These are phyloP conservation scores for Erysiphe pulchra DNA, from an alignment of 2,329 filamentous ascomycete genomes.

Conservation along the genomic window DNA sequence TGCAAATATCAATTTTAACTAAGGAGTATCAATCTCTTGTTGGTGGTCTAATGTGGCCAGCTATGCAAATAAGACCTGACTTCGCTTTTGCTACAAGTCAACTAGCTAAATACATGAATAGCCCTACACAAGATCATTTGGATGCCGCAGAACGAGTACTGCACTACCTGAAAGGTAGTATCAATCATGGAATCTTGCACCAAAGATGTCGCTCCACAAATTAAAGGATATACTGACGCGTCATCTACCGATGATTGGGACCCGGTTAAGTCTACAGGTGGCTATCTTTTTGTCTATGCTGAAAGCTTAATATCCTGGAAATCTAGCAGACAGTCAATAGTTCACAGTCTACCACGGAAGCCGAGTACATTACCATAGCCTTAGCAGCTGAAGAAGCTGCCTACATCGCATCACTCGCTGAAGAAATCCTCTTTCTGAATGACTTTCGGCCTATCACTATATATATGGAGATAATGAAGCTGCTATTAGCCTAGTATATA, in stretches of 20 bases:
- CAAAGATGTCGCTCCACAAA: not conserved
- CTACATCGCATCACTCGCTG: not conserved
- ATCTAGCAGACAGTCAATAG: not conserved
- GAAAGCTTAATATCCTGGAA: not conserved
- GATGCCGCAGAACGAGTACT: not conserved
- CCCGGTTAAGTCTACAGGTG: slow-evolving; percentile 1
- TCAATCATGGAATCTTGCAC: slow-evolving; percentile 1
- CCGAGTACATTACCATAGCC: not conserved
- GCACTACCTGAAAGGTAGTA: not conserved
- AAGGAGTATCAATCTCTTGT: not conserved
- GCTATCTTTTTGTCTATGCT: not conserved
- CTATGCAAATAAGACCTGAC: not conserved
- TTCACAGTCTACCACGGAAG: not conserved
- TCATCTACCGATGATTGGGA: not conserved
- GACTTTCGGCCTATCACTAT: not conserved
- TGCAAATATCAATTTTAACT: not conserved
- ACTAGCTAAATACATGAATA: not conserved
- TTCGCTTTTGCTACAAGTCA: not conserved
- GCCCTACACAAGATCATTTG: slow-evolving; percentile 1
- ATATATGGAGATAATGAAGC: no score
- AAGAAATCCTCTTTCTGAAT: not conserved
- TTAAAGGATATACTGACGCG: not conserved
- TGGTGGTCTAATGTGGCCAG: not conserved
- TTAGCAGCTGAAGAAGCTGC: slow-evolving; percentile 1
- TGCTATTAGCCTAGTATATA: no score